Evolutionary conservation across 208 protist species (phyloP).

Genomic region (Trypanosoma cruzi): DNA sequence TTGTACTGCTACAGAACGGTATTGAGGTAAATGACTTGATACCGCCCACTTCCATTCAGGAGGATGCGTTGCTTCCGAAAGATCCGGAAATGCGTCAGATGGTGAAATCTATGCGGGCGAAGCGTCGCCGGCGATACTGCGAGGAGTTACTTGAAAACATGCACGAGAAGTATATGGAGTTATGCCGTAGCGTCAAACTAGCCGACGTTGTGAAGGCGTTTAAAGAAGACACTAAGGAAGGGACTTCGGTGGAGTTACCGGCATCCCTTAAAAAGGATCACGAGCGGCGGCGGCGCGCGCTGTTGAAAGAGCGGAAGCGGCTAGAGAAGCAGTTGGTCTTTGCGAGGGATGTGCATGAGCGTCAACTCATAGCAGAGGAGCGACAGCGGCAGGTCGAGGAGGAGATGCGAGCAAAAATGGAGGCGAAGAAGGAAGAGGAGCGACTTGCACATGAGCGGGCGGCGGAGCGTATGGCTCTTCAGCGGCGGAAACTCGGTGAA

Average conservation of each 20-base stretch:
- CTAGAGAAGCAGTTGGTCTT: conserved; percentile 56
- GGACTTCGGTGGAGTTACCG: conserved; percentile 24
- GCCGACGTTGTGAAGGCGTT: conserved; percentile 50
- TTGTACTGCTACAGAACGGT: conserved; percentile 78
- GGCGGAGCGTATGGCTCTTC: conserved; percentile 50
- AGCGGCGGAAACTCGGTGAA: conserved; percentile 45
- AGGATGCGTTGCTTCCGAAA: conserved; percentile 25
- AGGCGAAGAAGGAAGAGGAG: conserved; percentile 43
- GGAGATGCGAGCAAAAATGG: conserved; percentile 38
- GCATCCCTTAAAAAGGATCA: conserved; percentile 51
- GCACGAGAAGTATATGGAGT: conserved; percentile 50
- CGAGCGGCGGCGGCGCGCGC: conserved; percentile 52
- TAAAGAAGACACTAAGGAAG: conserved; percentile 15
- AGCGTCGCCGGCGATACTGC: conserved; percentile 30
- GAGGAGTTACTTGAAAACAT: conserved; percentile 36
- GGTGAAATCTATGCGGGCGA: conserved; percentile 43
- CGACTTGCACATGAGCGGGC: conserved; percentile 34
- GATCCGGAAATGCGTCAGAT: conserved; percentile 38
- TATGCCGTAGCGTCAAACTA: conserved; percentile 47
- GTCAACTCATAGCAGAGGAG: conserved; percentile 39
- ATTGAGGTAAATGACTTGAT: conserved; percentile 53
- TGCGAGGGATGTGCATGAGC: conserved; percentile 46
- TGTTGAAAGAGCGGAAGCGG: conserved; percentile 52
- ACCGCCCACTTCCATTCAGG: conserved; percentile 19
- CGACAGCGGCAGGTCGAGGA: conserved; percentile 51